Evolutionary conservation across 805 yeast species (phyloP), one percentile per base, ranked within the genome.

Genomic region (Wickerhamomyces xylosicus): DNA sequence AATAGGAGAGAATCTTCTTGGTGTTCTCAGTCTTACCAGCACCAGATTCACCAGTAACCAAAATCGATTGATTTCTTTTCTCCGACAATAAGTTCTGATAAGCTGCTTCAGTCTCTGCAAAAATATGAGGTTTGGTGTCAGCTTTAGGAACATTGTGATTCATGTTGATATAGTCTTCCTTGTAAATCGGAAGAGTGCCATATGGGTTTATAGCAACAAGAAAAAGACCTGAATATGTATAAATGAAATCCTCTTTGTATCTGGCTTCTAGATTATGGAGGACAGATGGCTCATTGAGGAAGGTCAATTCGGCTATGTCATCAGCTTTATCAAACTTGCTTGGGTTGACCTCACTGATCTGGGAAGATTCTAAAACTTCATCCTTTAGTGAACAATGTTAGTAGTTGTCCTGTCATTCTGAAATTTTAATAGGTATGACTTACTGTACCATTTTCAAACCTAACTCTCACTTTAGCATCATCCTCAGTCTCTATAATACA

Each of bases 21-120:
- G 99, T 92, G 49, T 86, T 92, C 62, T 92, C 98, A 0, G 99
- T 92, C 57, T 92, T 92, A 38, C 99, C 99, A 0, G 99, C 98
- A 48, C 99, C 99, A 19, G 95, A 82, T 57, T 92, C 99, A 47
- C 99, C 99, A 0, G 98, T 92, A n/a, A 92, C 97, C 37, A 92
- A 66, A 40, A 92, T 86, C 11, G 94, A 79, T 63, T 92, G 98
- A 58, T 89, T 82, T 50, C 77, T 77, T 37, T 65, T 69, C 46
- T 82, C 79, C 11, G 71, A 66, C 11, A 85, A 63, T 56, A 92
- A 64, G 50, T 79, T 83, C 45, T 85, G 74, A 49, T 78, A 85
- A 1, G 97, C 95, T 35, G 77, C 76, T 52, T 92, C 95, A 0
- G 95, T 83, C 22, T 84, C 78, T 1, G 95, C 94, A 60, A 79